Evolutionary conservation across 225 moss, liverwort and hornwort genomes (phyloP), one percentile per base, ranked within the genome.

Genomic region (Neckera pumila): DNA sequence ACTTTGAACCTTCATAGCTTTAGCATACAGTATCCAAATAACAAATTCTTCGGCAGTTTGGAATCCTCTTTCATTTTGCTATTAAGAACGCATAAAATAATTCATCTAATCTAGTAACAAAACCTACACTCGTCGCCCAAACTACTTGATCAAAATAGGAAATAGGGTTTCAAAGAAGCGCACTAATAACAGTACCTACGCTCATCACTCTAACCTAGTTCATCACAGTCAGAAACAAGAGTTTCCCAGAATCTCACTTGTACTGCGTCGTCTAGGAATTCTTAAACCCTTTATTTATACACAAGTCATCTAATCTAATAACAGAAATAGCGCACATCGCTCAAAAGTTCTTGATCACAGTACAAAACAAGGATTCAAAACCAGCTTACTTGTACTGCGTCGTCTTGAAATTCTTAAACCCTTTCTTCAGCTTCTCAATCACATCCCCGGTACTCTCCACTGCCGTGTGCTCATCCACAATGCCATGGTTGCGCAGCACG

Each of bases 381-480:
- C 12, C 15, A 71, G 38, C 84, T 58, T 57, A 93, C 93, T 91
- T 91, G 61, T 86, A 91, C 45, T 91, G 84, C 6, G 64, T 82
- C 26, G 61, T 49, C 74, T 91, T 93, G 19, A 93, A 93, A 57
- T 73, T 83, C 87, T 85, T 86, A 33, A 93, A 93, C 9, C 91
- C 91, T 4, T 69, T 82, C 85, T 90, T 91, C 59, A 93, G 89
- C 80, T 93, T 93, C 87, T 91, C 91, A 75, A 93, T 93, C 61
- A 91, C 89, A 72, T 91, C 91, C 56, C 89, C 93, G 14, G 90
- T 90, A 51, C 79, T 75, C 8, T 91, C 93, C 69, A 90, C 87
- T 18, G n/a, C 19, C 65, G 84, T 69, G 12, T 89, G 8, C 26
- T 93, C 91, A 34, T 91, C 90, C 71, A 89, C 89, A 27, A 93